Percentiles rank a stretch among this genome's conserved stretches.
Evolutionary conservation across 2,329 filamentous ascomycete genomes (phyloP).

Genomic region (Didymellaceae sp.): DNA sequence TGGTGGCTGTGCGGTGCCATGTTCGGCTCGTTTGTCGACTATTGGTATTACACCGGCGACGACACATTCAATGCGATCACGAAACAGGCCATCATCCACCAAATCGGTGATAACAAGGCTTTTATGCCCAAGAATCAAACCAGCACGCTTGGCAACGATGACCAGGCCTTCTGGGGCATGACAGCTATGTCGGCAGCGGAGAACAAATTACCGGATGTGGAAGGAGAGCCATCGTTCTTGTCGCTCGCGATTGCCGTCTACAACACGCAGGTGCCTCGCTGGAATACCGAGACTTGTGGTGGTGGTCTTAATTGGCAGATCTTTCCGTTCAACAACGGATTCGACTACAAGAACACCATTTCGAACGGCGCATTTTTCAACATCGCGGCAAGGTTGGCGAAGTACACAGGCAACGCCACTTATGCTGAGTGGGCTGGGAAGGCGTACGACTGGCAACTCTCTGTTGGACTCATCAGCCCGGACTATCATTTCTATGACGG

Average conservation of each 20-base stretch:
- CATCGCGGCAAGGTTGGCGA: constrained; percentile 73
- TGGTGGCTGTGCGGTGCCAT: constrained; percentile 52
- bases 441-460: constrained; percentile 62
- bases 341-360: constrained; percentile 79
- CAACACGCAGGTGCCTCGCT: constrained; percentile 70
- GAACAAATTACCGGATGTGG: constrained; percentile 62
- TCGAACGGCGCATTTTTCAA: constrained; percentile 82
- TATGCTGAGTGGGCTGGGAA: constrained; percentile 65
- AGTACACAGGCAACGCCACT: constrained; percentile 65
- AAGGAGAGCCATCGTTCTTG: constrained; percentile 61
- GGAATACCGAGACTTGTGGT: constrained; percentile 69
- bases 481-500: constrained; percentile 55
- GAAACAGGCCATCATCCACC: constrained; percentile 67
- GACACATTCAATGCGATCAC: constrained; percentile 43
- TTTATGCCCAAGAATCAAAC: constrained; percentile 79
- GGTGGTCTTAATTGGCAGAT: constrained; percentile 78
- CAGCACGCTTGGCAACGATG: constrained; percentile 68
- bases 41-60: constrained; percentile 49
- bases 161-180: constrained; percentile 75
- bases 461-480: constrained; percentile 57
- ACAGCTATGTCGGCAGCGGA: constrained; percentile 70
- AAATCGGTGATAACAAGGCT: constrained; percentile 70
- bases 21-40: constrained; percentile 45
- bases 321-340: constrained; percentile 73
- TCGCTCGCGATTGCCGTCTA: constrained; percentile 73